These are phyloP conservation scores for Prunus salicina DNA, from an alignment of 306 rosid genomes.

Conservation along the genomic window DNA sequence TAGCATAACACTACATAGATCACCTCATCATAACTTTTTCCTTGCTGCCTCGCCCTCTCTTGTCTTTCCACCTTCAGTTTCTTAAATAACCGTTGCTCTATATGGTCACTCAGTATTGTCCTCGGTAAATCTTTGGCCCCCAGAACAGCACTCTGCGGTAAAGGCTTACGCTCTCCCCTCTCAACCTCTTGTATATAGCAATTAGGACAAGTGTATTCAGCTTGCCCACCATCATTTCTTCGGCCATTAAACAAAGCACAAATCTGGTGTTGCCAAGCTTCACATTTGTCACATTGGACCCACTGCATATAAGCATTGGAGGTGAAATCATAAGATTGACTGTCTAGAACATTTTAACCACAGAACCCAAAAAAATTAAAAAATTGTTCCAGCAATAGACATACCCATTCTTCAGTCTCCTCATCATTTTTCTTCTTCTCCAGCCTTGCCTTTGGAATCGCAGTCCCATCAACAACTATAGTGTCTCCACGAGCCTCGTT, in stretches of 20 bases:
- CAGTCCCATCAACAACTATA: constrained; percentile 77
- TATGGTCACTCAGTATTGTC: constrained; percentile 86
- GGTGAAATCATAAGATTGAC: constrained; percentile 27
- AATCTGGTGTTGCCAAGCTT: constrained; percentile 99
- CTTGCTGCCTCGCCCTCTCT: constrained; percentile 88
- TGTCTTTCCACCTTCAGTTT: constrained; percentile 68
- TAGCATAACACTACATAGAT: constrained; percentile 6
- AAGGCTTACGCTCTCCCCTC: constrained; percentile 92
- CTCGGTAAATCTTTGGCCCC: constrained; percentile 96
- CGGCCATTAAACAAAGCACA: constrained; percentile 96
- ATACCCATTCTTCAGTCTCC: constrained; percentile 96
- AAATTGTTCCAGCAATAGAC: constrained; percentile 5
- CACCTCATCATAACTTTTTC: constrained; percentile 90
- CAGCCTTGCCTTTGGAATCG: constrained; percentile 70
- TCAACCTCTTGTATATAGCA: constrained; percentile 84
- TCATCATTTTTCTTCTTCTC: constrained; percentile 98
- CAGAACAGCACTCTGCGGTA: constrained; percentile 96
- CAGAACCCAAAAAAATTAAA: not conserved
- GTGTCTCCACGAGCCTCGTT: constrained; percentile 89
- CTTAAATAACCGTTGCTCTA: constrained; percentile 71
- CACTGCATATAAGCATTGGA: constrained; percentile 53
- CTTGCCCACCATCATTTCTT: constrained; percentile 96
- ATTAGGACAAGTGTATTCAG: constrained; percentile 96
- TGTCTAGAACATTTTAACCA: constrained; percentile 11
- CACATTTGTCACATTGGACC: constrained; percentile 99